A percentile compares a stretch with the other conserved stretches of the same genome.
These are phyloP conservation scores for Phaeosphaeria sp. DNA, from an alignment of 2,329 filamentous ascomycete genomes.

Conservation along the genomic window DNA sequence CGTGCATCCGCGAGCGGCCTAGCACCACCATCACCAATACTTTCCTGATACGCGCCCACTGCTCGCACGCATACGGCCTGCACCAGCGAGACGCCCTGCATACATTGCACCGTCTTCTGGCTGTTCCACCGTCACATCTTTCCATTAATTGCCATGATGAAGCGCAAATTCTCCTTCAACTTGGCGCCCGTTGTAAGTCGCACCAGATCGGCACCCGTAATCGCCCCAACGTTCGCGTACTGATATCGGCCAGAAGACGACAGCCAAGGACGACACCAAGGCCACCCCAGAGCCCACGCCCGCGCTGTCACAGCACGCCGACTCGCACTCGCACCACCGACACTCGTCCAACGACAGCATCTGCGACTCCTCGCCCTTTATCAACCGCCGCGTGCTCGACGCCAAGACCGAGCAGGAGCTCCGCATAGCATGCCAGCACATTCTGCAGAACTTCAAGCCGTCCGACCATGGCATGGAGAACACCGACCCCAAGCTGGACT, in stretches of 20 bases:
- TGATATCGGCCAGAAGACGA: constrained; percentile 38
- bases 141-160: constrained; percentile 34
- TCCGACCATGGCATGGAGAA: constrained; percentile 47
- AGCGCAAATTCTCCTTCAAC: constrained; percentile 55
- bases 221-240: constrained; percentile 1
- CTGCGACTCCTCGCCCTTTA: constrained; percentile 50
- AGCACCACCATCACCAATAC: neutral
- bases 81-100: neutral
- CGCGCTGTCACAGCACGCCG: constrained; percentile 9
- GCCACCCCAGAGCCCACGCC: constrained; percentile 33
- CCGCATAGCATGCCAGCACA: constrained; percentile 53
- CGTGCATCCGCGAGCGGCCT: neutral
- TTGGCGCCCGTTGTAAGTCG: constrained; percentile 50
- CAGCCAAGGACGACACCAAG: constrained; percentile 41
- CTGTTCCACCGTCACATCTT: neutral
- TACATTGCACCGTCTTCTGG: neutral
- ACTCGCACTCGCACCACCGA: constrained; percentile 25
- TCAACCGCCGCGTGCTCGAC: constrained; percentile 53
- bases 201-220: neutral
- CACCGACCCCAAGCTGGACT: constrained; percentile 47
- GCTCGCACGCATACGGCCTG: neutral
- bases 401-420: constrained; percentile 53
- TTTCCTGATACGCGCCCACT: neutral
- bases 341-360: constrained; percentile 41
- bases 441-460: constrained; percentile 52